phyloP scores from a whole-genome alignment of 768 basidiomycete genomes.

The Amanita muscaria region DNA sequence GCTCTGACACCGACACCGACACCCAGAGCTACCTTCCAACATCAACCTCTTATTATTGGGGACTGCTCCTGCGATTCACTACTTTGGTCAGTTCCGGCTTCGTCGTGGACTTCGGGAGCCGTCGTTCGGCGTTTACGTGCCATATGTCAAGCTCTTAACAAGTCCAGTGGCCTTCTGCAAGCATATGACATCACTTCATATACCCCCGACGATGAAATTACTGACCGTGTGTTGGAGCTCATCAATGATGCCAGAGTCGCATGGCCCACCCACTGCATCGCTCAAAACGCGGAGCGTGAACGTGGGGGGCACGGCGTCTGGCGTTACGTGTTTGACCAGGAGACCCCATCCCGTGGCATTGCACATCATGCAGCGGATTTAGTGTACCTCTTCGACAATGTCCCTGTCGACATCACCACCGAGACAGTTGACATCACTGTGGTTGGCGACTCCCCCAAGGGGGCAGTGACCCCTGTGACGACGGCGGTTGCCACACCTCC shows the following conservation, averaged over 20 bases:
- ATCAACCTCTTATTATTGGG: slow-evolving; percentile 70
- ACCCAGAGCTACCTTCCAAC: slow-evolving; percentile 14
- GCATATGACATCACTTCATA: slow-evolving; percentile 63
- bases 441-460: slow-evolving; percentile 26
- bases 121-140: slow-evolving; percentile 65
- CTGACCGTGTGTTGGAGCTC: slow-evolving; percentile 61
- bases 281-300: slow-evolving; percentile 38
- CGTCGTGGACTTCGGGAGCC: slow-evolving; percentile 52
- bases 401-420: slow-evolving; percentile 38
- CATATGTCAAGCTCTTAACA: slow-evolving; percentile 59
- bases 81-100: slow-evolving; percentile 51
- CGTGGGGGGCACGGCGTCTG: slow-evolving; percentile 56
- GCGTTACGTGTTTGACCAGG: slow-evolving; percentile 80
- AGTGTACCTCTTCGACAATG: slow-evolving; percentile 72
- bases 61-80: slow-evolving; percentile 60
- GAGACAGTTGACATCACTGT: slow-evolving; percentile 10
- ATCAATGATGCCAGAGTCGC: slow-evolving; percentile 68
- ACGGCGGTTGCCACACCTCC: slow-evolving; percentile 2
- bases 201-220: slow-evolving; percentile 57
- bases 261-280: slow-evolving; percentile 67
- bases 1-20: slow-evolving; percentile 13
- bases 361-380: slow-evolving; percentile 69
- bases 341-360: slow-evolving; percentile 52
- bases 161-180: slow-evolving; percentile 51
- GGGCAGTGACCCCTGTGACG: slow-evolving; percentile 16